These are phyloP conservation scores for Thielaviopsis populi DNA, from an alignment of 2,329 filamentous ascomycete species.

Conservation along the genomic window DNA sequence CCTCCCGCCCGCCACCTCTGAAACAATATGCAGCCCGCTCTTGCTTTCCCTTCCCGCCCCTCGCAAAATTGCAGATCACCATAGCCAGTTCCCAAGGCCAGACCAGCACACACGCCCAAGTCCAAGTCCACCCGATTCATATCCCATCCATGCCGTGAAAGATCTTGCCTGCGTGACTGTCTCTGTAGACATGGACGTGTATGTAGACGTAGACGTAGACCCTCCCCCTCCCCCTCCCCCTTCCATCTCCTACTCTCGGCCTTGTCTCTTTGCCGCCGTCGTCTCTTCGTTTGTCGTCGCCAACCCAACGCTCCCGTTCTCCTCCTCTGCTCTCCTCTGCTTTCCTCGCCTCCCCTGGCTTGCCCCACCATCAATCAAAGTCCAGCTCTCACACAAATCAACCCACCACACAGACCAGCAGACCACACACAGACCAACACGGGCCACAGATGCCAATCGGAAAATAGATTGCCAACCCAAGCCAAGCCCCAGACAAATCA, in stretches of 20 bases:
- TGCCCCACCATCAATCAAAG: not conserved
- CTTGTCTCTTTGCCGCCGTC: no score
- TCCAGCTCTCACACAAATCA: not conserved
- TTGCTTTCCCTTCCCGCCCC: not conserved
- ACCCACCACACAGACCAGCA: not conserved
- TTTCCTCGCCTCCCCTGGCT: no score
- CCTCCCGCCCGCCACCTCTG: not conserved
- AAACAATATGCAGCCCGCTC: not conserved
- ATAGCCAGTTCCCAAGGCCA: not conserved
- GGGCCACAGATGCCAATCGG: conserved; percentile 1
- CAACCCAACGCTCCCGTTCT: no score
- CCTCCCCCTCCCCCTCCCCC: no score
- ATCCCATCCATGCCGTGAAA: no score
- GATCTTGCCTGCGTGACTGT: no score
- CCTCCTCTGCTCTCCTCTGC: no score
- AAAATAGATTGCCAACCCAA: not conserved
- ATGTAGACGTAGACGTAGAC: no score
- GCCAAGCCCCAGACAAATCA: not conserved
- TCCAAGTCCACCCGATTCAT: not conserved
- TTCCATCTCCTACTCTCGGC: no score
- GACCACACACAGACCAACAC: conserved; percentile 2
- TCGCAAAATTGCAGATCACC: not conserved
- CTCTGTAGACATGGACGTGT: no score
- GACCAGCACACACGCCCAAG: no score
- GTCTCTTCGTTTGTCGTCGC: no score